Percentiles rank a stretch among this genome's conserved stretches.
These are phyloP conservation scores for Xylaria bambusicola DNA, from an alignment of 495 filamentous ascomycete genomes.

Conservation along the genomic window DNA sequence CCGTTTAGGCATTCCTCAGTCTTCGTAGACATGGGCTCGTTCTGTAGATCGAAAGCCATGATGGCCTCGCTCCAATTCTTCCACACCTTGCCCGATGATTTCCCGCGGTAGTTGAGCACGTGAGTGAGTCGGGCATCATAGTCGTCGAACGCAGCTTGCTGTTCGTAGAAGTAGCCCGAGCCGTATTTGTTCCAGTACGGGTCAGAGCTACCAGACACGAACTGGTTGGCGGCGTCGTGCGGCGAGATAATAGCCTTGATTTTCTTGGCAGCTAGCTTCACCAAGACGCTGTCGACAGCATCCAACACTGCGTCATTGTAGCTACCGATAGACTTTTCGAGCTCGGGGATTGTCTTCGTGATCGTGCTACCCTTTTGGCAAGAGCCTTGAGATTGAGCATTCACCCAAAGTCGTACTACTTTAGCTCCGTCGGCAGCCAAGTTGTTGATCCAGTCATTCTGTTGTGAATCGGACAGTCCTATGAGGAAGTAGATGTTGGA, in stretches of 20 bases:
- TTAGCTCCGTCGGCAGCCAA: conserved; percentile 35
- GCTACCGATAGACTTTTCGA: conserved; percentile 34
- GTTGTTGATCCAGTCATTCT: conserved; percentile 36
- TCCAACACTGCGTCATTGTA: conserved; percentile 36
- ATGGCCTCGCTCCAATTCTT: conserved; percentile 39
- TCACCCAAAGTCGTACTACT: conserved; percentile 41
- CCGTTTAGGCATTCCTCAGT: conserved; percentile 23
- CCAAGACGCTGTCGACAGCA: conserved; percentile 36
- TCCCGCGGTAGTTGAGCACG: conserved; percentile 38
- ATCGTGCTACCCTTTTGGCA: conserved; percentile 34
- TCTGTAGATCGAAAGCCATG: conserved; percentile 44
- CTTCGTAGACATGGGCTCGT: conserved; percentile 39
- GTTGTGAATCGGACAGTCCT: conserved; percentile 34
- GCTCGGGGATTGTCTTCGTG: conserved; percentile 18
- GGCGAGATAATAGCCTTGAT: conserved; percentile 47
- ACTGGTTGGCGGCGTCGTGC: conserved; percentile 32
- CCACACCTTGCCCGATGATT: conserved; percentile 35
- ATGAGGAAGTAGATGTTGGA: conserved; percentile 41
- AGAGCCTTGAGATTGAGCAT: conserved; percentile 17
- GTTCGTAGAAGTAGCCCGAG: conserved; percentile 34
- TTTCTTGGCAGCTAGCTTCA: conserved; percentile 31
- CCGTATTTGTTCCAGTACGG: conserved; percentile 33
- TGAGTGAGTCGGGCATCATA: conserved; percentile 37
- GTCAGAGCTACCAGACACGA: conserved; percentile 17
- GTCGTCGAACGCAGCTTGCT: conserved; percentile 27